Base-by-base conservation (phyloP, 345 rosid genomes). In the Populus davidiana region DNA sequence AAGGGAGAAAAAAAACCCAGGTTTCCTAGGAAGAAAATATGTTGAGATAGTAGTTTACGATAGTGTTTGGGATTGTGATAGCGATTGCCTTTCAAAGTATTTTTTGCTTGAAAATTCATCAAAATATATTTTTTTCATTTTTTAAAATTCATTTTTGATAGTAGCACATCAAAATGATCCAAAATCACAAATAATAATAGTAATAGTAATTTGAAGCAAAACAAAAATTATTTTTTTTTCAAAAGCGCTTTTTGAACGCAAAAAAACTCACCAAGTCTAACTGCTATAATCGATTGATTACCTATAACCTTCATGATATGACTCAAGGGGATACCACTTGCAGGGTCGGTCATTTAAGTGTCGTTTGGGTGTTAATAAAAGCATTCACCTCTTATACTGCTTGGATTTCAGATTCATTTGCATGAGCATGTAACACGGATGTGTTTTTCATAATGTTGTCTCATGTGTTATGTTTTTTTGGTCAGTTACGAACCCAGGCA, bases 401-500 rank as follows among this genome's bases (percentile, higher is more conserved):
- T 76, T 80, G 33, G 41, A 62, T 29, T 36, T 43, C 62, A 25
- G 50, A 10, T 47, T 56, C 59, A 35, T 47, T 74, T 44, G 62
- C n/a, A n/a, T 72, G 78, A 33, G 49, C 66, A 6, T 5, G 43
- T 41, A 72, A 38, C n/a, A 62, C 44, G 33, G n/a, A 38, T 61
- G 31, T 31, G 12, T 56, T 25, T 44, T 27, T 56, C 14, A 27
- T 74, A 66, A 64, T 77, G 27, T 43, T 75, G 41, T 72, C 75
- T 77, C 69, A 74, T 66, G 36, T 44, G 59, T 71, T 77, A 35
- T 83, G 76, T 62, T 79, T 7, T 85, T 86, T 83, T 75, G 31
- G 85, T 77, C 93, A 96, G 99, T 79, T 96, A 76, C 87, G 97
- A 79, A 90, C 97, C 78, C 97, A 88, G 82, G 98, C 97, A 54